A percentile compares a stretch with the other conserved stretches of the same genome.
Conservation (phyloP, 768 basidiomycete species). For the Coprinellus micaceus region DNA sequence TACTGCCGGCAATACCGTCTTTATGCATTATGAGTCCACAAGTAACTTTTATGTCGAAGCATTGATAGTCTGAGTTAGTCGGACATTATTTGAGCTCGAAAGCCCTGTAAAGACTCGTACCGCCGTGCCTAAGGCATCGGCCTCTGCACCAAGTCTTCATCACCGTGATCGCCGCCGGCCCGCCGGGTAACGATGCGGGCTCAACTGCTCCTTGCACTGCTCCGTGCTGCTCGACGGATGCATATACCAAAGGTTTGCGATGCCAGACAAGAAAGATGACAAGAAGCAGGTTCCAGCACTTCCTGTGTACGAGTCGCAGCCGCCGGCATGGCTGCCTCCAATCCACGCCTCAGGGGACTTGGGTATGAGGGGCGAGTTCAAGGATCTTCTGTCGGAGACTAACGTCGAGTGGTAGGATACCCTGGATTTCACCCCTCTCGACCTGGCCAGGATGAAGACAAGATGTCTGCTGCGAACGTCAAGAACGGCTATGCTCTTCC, state of each 20-base stretch:
- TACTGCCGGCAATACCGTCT: no score
- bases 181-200: neutral
- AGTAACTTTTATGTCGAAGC: no score
- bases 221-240: slow-evolving; percentile 7
- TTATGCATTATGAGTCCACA: no score
- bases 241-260: slow-evolving; percentile 15
- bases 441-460: slow-evolving; percentile 71
- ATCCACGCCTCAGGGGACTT: slow-evolving; percentile 66
- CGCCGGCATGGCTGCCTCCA: slow-evolving; percentile 71
- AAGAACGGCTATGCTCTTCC: slow-evolving; percentile 59
- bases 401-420: no score
- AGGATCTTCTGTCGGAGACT: no score
- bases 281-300: slow-evolving; percentile 22
- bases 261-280: slow-evolving; percentile 36
- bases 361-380: no score
- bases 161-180: no score
- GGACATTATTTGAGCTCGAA: no score
- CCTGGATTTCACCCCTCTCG: slow-evolving; percentile 74
- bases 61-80: no score
- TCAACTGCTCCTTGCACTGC: neutral
- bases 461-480: slow-evolving; percentile 59
- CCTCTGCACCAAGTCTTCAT: no score
- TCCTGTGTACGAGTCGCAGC: slow-evolving; percentile 61
- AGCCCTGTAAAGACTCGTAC: no score
- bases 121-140: no score